Evolutionary conservation across 306 rosid genomes (phyloP).

Genomic region (Pueraria montana): DNA sequence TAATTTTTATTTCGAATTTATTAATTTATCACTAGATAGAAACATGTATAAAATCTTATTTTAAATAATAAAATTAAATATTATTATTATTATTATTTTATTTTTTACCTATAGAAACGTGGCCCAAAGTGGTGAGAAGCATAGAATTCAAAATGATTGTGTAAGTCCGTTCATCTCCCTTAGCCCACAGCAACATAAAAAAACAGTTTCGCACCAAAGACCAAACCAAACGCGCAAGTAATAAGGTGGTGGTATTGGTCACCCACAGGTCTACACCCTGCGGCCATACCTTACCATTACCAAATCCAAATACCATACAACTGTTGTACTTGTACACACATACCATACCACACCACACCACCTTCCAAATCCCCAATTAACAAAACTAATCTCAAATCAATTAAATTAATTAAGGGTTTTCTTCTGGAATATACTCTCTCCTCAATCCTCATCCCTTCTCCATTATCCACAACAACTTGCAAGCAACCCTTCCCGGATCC

Average conservation of each 20-base stretch:
- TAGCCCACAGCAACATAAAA: slow-evolving; percentile 33
- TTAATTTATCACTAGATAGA: too few relatives aligned
- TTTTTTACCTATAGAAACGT: neutral
- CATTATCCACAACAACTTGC: slow-evolving; percentile 24
- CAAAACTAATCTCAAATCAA: neutral
- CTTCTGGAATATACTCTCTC: slow-evolving; percentile 46
- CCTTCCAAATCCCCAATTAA: neutral
- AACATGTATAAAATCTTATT: too few relatives aligned
- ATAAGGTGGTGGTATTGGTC: slow-evolving; percentile 32
- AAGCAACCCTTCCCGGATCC: slow-evolving; percentile 15
- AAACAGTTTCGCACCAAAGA: slow-evolving; percentile 41
- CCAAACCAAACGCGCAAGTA: slow-evolving; percentile 36
- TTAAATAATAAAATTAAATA: neutral
- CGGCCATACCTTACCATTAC: neutral
- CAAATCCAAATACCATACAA: neutral
- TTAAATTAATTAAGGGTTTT: slow-evolving; percentile 3
- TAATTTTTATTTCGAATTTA: too few relatives aligned
- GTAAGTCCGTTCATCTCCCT: slow-evolving; percentile 50
- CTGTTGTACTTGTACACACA: neutral
- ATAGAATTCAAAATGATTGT: neutral
- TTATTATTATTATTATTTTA: too few relatives aligned
- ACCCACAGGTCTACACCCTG: neutral
- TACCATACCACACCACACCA: too few relatives aligned
- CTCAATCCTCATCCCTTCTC: neutral
- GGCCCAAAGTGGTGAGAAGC: slow-evolving; percentile 4